A percentile compares a stretch with the other conserved stretches of the same genome.
These are phyloP conservation scores for Colletotrichum siamense DNA, from an alignment of 2,329 filamentous ascomycete species.

Conservation along the genomic window DNA sequence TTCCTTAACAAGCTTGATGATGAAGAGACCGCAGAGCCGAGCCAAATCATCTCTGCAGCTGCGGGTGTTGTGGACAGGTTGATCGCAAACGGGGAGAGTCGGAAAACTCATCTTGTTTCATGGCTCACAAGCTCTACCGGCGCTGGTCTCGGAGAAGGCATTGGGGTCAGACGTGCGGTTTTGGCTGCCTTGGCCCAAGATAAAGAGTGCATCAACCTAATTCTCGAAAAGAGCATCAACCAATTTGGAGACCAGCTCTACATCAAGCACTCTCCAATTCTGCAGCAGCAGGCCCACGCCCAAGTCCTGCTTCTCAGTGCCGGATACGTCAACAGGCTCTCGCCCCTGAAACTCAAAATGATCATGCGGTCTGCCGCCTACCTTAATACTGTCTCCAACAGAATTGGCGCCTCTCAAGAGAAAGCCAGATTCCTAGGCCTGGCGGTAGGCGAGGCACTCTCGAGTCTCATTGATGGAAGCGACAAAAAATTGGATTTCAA, in stretches of 20 bases:
- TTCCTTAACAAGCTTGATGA: conserved; percentile 45
- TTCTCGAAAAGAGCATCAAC: conserved; percentile 72
- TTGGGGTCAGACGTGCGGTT: conserved; percentile 72
- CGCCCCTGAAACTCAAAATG: conserved; percentile 70
- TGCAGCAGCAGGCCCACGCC: conserved; percentile 90
- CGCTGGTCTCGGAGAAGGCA: conserved; percentile 66
- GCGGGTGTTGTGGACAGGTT: conserved; percentile 61
- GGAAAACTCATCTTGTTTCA: conserved; percentile 60
- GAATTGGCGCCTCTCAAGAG: conserved; percentile 77
- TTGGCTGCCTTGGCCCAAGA: conserved; percentile 61
- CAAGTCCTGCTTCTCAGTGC: conserved; percentile 80
- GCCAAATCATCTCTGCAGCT: conserved; percentile 57
- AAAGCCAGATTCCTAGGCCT: conserved; percentile 86
- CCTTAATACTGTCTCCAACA: conserved; percentile 81
- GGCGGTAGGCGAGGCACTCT: conserved; percentile 78
- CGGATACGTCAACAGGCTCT: conserved; percentile 74
- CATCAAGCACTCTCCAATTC: conserved; percentile 81
- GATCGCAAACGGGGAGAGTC: conserved; percentile 48
- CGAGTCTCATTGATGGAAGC: conserved; percentile 67
- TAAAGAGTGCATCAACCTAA: conserved; percentile 53
- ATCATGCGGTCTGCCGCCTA: conserved; percentile 76
- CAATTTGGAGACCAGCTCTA: conserved; percentile 88
- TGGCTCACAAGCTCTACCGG: conserved; percentile 72
- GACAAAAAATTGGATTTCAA: conserved; percentile 83
- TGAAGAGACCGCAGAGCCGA: conserved; percentile 19